A percentile compares a stretch with the other conserved stretches of the same genome.
These are phyloP conservation scores for Colletotrichum karsti DNA, from an alignment of 2,329 filamentous ascomycete species.

Conservation along the genomic window DNA sequence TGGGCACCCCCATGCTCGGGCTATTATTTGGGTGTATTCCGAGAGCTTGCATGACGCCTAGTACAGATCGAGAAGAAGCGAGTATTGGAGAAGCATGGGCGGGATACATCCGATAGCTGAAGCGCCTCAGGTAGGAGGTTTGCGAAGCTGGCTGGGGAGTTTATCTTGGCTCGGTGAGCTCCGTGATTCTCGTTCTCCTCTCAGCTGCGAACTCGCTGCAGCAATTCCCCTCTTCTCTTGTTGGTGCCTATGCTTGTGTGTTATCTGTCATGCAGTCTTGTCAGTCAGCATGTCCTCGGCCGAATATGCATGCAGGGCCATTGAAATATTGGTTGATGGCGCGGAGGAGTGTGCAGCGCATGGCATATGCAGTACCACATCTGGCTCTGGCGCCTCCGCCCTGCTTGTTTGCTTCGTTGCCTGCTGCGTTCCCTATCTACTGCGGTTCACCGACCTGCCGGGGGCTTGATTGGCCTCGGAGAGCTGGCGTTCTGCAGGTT, in stretches of 20 bases:
- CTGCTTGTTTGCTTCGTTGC: neutral
- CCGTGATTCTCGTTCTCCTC: neutral
- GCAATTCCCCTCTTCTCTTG: too few species aligned
- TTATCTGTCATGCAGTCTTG: neutral
- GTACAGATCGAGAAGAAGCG: neutral
- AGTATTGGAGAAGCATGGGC: neutral
- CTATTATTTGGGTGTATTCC: neutral
- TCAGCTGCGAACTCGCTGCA: neutral
- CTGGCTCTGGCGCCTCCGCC: neutral
- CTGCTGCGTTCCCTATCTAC: neutral
- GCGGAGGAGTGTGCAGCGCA: conserved; percentile 23
- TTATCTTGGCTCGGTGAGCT: neutral
- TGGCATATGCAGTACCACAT: conserved; percentile 24
- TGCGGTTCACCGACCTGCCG: neutral
- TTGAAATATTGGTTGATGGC: conserved; percentile 18
- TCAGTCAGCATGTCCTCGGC: neutral
- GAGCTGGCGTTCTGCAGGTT: neutral
- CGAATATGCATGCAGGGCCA: conserved; percentile 20
- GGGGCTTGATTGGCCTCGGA: neutral
- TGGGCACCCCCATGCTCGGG: too few species aligned
- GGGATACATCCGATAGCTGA: neutral
- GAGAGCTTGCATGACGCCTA: neutral
- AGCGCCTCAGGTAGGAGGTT: neutral
- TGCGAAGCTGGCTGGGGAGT: too few species aligned
- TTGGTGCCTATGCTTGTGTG: neutral